Evolutionary conservation across 768 basidiomycete species (phyloP).

Genomic region (Coprinopsis sp.): DNA sequence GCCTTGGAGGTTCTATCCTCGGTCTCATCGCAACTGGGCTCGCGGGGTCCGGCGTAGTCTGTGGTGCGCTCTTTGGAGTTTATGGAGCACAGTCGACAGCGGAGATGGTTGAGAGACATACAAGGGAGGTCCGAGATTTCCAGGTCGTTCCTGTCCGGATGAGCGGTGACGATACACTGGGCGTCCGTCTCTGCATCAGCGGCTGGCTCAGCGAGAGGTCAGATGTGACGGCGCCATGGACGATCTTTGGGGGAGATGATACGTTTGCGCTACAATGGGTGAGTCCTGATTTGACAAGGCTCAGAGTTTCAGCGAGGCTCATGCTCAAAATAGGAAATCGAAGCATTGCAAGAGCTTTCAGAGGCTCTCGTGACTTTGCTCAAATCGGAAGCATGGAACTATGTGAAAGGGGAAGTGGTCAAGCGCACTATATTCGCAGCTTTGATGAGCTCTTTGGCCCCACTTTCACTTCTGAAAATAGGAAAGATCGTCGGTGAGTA

Average conservation of each 20-base stretch:
- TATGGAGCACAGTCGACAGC: constrained; percentile 50
- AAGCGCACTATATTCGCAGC: constrained; percentile 47
- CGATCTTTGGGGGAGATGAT: constrained; percentile 44
- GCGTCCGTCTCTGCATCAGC: constrained; percentile 49
- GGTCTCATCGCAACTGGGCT: constrained; percentile 49
- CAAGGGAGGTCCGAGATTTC: constrained; percentile 48
- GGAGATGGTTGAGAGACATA: constrained; percentile 46
- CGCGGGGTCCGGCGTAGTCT: constrained; percentile 51
- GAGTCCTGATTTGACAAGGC: constrained; percentile 12
- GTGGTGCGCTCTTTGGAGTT: constrained; percentile 53
- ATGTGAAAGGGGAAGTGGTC: constrained; percentile 44
- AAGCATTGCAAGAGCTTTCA: constrained; percentile 47
- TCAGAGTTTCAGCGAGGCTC: background rate
- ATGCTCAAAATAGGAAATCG: constrained; percentile 41
- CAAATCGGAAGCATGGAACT: constrained; percentile 46
- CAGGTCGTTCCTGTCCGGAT: constrained; percentile 42
- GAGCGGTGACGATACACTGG: constrained; percentile 36
- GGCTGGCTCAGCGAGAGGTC: constrained; percentile 45
- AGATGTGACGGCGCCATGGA: constrained; percentile 52
- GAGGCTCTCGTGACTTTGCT: constrained; percentile 40
- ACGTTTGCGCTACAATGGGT: constrained; percentile 59
- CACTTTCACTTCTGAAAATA: constrained; percentile 45
- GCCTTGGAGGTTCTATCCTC: constrained; percentile 48
- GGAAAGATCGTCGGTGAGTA: constrained; percentile 48
- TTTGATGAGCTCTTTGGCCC: constrained; percentile 46